These are phyloP conservation scores for Phytophthora brassicae DNA, from an alignment of 352 stramenopile genomes.

Conservation along the genomic window DNA sequence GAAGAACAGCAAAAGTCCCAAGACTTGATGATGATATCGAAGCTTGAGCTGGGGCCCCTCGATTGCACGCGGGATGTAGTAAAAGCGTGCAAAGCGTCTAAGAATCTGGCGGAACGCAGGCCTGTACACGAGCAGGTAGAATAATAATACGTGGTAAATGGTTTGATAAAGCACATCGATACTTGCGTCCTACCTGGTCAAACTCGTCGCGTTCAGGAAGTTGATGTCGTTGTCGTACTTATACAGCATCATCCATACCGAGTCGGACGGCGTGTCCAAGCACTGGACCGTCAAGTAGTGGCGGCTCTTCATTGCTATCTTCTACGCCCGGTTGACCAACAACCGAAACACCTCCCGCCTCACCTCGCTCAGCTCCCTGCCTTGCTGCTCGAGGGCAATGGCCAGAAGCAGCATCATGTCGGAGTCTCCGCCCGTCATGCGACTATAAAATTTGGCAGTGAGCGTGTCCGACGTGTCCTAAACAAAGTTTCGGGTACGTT, in stretches of 20 bases:
- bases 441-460: slow-evolving; percentile 1
- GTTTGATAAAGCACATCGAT: not conserved
- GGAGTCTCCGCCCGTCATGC: not conserved
- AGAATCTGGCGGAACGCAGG: not conserved
- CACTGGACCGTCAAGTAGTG: slow-evolving; percentile 3
- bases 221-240: slow-evolving; percentile 2
- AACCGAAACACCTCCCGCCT: not conserved
- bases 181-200: not conserved
- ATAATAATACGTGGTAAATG: not conserved
- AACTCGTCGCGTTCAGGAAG: slow-evolving; percentile 5
- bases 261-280: not conserved
- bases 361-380: not conserved
- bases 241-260: slow-evolving; percentile 5
- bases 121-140: not conserved
- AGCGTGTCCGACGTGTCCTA: not conserved
- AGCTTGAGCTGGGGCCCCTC: not conserved
- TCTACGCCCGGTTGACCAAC: not conserved
- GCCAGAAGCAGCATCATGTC: not conserved
- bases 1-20: slow-evolving; percentile 1
- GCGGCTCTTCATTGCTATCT: slow-evolving; percentile 2
- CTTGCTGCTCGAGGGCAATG: not conserved
- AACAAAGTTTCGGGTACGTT: slow-evolving; percentile 7
- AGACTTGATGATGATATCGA: slow-evolving; percentile 2
- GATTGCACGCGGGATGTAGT: not conserved
- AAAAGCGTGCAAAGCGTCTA: not conserved